Evolutionary conservation across 2,329 filamentous ascomycete species (phyloP), one percentile per base, ranked within the genome.

Genomic region (Diaporthe citriasiana): DNA sequence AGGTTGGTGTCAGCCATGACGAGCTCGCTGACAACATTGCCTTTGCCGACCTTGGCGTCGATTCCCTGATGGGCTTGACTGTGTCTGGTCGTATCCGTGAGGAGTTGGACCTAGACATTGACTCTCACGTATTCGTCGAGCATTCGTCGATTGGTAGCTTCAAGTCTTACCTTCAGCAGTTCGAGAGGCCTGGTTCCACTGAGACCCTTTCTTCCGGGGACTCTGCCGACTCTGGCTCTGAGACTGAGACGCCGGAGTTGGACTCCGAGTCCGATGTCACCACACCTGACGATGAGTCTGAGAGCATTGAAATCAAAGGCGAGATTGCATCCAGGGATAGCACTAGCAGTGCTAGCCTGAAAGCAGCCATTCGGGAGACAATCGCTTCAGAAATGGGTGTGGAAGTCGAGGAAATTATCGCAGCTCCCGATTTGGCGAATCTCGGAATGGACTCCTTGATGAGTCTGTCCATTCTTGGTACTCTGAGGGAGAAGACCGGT

Each of bases 321-420:
- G 84, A 85, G 17, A 76, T 71, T 25, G 75, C 71, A 9, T n/a
- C 73, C 35, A 75, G 66, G 47, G 63, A 78, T 30, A 85, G 84
- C 74, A 80, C 83, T 60, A n/a, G n/a, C 5, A 40, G 55, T 35
- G 82, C 85, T 76, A 84, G 86, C 79, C 79, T 89, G 50, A 83
- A 87, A 83, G 78, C 85, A 79, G 81, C 88, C 77, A 87, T 93
- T 60, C 90, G 92, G 81, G 87, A 89, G 71, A 93, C 92, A 72
- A 91, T 94, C 76, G 90, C 92, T n/a, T 86, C 88, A 50, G 92
- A 94, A 81, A 93, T 94, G 88, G 91, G 91, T 73, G 90, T 94
- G n/a, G 89, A 92, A 33, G 85, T 92, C 15, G 89, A 91, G 40
- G 92, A 94, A 77, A 85, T 91, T 40, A 81, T 88, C 4, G 87